Percentiles rank a stretch among this genome's conserved stretches.
These are phyloP conservation scores for Botrytis cinerea DNA, from an alignment of 2,329 filamentous ascomycete species.

Conservation along the genomic window DNA sequence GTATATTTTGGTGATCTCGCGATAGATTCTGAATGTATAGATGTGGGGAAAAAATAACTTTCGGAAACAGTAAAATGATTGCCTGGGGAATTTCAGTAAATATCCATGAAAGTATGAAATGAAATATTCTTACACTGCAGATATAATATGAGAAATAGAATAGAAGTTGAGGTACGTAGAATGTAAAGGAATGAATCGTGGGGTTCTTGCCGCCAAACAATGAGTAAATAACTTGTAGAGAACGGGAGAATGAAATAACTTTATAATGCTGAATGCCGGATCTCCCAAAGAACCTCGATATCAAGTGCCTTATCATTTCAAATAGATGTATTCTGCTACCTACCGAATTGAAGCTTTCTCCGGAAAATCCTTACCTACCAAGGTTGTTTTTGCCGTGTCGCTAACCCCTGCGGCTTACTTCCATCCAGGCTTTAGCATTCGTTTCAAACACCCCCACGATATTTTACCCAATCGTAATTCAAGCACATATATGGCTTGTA, in stretches of 20 bases:
- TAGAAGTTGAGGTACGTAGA: not conserved
- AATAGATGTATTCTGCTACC: not conserved
- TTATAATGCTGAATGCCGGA: not conserved
- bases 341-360: not conserved
- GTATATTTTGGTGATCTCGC: not conserved
- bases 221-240: not conserved
- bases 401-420: conserved; percentile 1
- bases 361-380: not conserved
- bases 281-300: not conserved
- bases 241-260: no score
- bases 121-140: not conserved
- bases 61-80: no score
- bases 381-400: not conserved
- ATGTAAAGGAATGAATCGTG: not conserved
- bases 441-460: not conserved
- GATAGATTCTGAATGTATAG: not conserved
- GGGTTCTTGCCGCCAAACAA: not conserved
- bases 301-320: not conserved
- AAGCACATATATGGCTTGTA: not conserved
- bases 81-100: not conserved
- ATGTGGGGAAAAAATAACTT: not conserved
- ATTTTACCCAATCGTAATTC: not conserved
- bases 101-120: not conserved
- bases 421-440: not conserved
- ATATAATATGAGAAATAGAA: not conserved